Conservation (phyloP, 2,329 filamentous ascomycete species). For the Orbilia brochopaga region DNA sequence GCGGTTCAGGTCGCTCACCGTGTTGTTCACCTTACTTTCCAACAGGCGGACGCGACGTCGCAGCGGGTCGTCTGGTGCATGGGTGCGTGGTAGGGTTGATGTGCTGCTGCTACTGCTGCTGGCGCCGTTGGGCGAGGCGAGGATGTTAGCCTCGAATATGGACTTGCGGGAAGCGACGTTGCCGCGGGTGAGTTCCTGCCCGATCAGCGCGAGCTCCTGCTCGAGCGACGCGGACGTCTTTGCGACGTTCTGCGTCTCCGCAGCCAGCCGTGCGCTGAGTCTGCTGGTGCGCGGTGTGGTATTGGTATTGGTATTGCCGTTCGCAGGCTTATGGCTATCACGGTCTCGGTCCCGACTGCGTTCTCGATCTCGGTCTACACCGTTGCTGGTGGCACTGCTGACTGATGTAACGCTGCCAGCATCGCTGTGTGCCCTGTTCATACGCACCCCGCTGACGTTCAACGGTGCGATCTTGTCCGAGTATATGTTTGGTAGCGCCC, state of each 20-base stretch:
- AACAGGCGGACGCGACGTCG: slow-evolving; percentile 34
- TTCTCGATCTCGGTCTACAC: slow-evolving; percentile 1
- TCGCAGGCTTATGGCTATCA: not conserved
- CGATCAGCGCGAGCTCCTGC: slow-evolving; percentile 40
- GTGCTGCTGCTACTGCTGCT: slow-evolving; percentile 1
- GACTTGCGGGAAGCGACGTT: not conserved
- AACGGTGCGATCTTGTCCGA: slow-evolving; percentile 38
- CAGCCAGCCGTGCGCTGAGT: slow-evolving; percentile 12
- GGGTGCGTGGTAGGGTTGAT: not conserved
- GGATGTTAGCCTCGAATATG: not conserved
- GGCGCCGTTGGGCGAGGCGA: slow-evolving; percentile 1
- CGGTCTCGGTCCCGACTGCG: slow-evolving; percentile 9
- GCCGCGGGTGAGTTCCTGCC: slow-evolving; percentile 18
- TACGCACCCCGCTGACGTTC: slow-evolving; percentile 40
- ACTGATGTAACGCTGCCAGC: slow-evolving; percentile 20
- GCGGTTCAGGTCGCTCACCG: slow-evolving; percentile 51
- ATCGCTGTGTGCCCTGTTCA: slow-evolving; percentile 38
- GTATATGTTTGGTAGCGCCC: slow-evolving; percentile 10
- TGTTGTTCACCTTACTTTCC: slow-evolving; percentile 44
- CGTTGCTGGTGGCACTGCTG: slow-evolving; percentile 5
- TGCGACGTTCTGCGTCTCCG: slow-evolving; percentile 22
- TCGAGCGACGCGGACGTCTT: slow-evolving; percentile 34
- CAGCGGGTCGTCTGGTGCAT: slow-evolving; percentile 21
- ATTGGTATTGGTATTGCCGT: not conserved
- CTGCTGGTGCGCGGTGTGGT: not conserved